phyloP scores from a whole-genome alignment of 2,329 filamentous ascomycete species.

The Alternaria metachromatica region DNA sequence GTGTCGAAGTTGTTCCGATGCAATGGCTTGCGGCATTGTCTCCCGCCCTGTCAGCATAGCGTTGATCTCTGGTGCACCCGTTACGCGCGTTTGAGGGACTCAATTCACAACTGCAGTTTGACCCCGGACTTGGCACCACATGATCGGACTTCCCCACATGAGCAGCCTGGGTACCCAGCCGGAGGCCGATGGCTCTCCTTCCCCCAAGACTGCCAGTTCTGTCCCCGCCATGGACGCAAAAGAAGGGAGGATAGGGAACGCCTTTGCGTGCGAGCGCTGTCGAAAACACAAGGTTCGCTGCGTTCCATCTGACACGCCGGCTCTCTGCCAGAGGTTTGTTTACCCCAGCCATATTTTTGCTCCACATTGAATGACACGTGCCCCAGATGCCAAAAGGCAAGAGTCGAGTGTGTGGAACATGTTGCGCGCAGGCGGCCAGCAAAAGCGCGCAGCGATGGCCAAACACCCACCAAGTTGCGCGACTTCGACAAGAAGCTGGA shows the following conservation, averaged over 20 bases:
- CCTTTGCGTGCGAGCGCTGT: slow-evolving; percentile 47
- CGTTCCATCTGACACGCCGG: slow-evolving; percentile 41
- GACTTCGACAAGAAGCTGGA: slow-evolving; percentile 46
- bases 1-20: slow-evolving; percentile 13
- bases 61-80: slow-evolving; percentile 15
- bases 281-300: slow-evolving; percentile 48
- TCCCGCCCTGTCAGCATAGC: slow-evolving; percentile 14
- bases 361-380: slow-evolving; percentile 39
- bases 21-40: slow-evolving; percentile 15
- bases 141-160: slow-evolving; percentile 48
- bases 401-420: slow-evolving; percentile 47
- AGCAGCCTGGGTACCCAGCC: slow-evolving; percentile 28
- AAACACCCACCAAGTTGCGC: slow-evolving; percentile 37
- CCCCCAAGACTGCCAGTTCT: slow-evolving; percentile 34
- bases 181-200: slow-evolving; percentile 33
- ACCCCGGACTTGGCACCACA: slow-evolving; percentile 38
- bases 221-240: slow-evolving; percentile 43
- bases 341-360: slow-evolving; percentile 10
- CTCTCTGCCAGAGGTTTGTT: slow-evolving; percentile 45
- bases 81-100: slow-evolving; percentile 10
- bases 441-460: slow-evolving; percentile 37
- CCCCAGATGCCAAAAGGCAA: slow-evolving; percentile 46
- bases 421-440: slow-evolving; percentile 45
- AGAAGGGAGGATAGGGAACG: slow-evolving; percentile 46
- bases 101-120: slow-evolving; percentile 21